These are phyloP conservation scores for Lactarius tabidus DNA, from an alignment of 768 basidiomycete species.

Conservation along the genomic window DNA sequence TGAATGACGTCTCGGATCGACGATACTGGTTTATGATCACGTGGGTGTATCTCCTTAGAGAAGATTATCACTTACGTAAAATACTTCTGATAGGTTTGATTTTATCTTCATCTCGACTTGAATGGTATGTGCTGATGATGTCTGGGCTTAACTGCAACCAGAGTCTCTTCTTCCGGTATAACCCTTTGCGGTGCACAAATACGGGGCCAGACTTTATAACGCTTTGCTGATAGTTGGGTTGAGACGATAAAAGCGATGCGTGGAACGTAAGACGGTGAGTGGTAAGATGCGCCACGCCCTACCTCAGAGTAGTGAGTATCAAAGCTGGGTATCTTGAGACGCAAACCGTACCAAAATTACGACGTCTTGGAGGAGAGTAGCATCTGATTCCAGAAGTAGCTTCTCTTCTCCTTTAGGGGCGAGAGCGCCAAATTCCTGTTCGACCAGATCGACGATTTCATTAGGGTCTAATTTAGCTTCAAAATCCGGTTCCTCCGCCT, in stretches of 20 bases:
- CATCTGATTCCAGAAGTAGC: conserved; percentile 51
- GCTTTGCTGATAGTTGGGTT: conserved; percentile 34
- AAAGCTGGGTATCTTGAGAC: conserved; percentile 13
- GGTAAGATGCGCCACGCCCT: conserved; percentile 61
- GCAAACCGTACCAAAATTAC: conserved; percentile 40
- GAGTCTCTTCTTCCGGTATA: conserved; percentile 45
- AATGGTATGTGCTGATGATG: conserved; percentile 55
- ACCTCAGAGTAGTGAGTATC: conserved; percentile 6
- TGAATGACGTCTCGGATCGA: conserved; percentile 44
- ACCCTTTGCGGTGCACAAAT: conserved; percentile 43
- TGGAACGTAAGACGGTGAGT: conserved; percentile 65
- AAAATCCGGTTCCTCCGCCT: background rate
- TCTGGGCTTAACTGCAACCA: conserved; percentile 63
- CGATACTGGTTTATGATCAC: conserved; percentile 40
- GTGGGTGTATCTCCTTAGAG: background rate
- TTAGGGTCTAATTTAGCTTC: conserved; percentile 38
- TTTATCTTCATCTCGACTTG: conserved; percentile 50
- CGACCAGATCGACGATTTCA: conserved; percentile 48
- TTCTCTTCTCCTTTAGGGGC: conserved; percentile 44
- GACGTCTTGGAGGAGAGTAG: conserved; percentile 45
- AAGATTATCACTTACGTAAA: conserved; percentile 39
- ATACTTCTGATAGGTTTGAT: conserved; percentile 50
- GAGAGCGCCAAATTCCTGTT: conserved; percentile 54
- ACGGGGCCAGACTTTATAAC: conserved; percentile 51
- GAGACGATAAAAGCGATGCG: conserved; percentile 50